These are phyloP conservation scores for Populus euphratica DNA, from an alignment of 345 rosid species.

Conservation along the genomic window DNA sequence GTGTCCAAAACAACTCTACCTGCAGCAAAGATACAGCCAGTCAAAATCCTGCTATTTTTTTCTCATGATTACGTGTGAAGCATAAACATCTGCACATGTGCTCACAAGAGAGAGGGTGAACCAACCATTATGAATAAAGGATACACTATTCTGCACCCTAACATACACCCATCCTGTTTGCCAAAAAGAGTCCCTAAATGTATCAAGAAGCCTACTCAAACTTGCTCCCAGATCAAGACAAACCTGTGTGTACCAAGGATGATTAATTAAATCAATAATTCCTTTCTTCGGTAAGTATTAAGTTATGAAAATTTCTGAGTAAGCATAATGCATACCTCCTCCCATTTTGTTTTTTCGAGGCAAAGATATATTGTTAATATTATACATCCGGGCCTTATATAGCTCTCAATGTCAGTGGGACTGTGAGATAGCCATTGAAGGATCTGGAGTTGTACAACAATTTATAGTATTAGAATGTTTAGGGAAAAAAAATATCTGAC, in stretches of 20 bases:
- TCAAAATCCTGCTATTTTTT: constrained; percentile 4
- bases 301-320: constrained; percentile 1
- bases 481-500: background rate
- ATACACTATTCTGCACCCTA: constrained; percentile 66
- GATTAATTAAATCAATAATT: constrained; percentile 5
- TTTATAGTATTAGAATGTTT: constrained; percentile 13
- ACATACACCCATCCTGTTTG: constrained; percentile 79
- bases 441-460: constrained; percentile 49
- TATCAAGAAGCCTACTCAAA: constrained; percentile 69
- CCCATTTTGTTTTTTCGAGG: constrained; percentile 77
- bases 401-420: constrained; percentile 98
- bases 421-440: constrained; percentile 90
- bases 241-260: constrained; percentile 41
- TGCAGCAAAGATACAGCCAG: constrained; percentile 29
- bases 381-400: constrained; percentile 95
- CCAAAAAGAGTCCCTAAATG: constrained; percentile 72
- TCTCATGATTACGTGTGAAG: background rate
- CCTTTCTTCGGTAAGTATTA: background rate
- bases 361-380: constrained; percentile 81
- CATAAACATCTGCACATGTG: background rate
- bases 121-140: constrained; percentile 72
- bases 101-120: constrained; percentile 13
- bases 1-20: constrained; percentile 68
- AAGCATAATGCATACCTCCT: constrained; percentile 55
- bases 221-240: constrained; percentile 61